A percentile compares a stretch with the other conserved stretches of the same genome.
Evolutionary conservation across 331 rosid species (phyloP).

Genomic region (Malus hybrid): DNA sequence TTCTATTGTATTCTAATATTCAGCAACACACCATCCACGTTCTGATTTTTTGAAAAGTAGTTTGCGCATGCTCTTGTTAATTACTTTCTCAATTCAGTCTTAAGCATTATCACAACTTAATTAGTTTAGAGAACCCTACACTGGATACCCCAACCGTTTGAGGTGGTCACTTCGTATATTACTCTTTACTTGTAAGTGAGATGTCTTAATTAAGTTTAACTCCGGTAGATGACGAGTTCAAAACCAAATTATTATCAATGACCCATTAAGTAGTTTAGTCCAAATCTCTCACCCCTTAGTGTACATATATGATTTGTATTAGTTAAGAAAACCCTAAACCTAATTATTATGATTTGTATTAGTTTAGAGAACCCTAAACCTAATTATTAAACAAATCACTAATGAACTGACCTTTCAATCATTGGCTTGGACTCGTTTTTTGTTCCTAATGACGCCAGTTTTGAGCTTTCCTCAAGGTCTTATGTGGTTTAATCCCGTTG

Average conservation of each 20-base stretch:
- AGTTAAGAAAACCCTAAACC: background rate
- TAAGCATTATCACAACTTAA: conserved; percentile 19
- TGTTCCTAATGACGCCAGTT: conserved; percentile 7
- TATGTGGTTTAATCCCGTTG: conserved; percentile 22
- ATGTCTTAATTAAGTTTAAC: background rate
- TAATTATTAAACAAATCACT: conserved; percentile 18
- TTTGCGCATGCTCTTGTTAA: conserved; percentile 18
- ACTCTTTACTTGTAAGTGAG: background rate
- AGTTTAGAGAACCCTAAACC: background rate
- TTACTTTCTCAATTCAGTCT: background rate
- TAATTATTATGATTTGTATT: background rate
- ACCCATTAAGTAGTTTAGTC: background rate
- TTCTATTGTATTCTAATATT: conserved; percentile 29
- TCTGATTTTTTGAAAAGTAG: conserved; percentile 19
- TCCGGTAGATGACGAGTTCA: background rate
- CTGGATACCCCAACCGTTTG: background rate
- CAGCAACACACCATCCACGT: conserved; percentile 56
- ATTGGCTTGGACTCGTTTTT: conserved; percentile 30
- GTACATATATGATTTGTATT: background rate
- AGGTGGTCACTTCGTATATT: background rate
- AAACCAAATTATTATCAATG: background rate
- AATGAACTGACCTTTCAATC: conserved; percentile 32
- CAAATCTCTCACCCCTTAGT: background rate
- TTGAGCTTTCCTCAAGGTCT: conserved; percentile 15
- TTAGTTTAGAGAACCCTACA: background rate